Percentiles rank a stretch among this genome's conserved stretches.
phyloP scores from a whole-genome alignment of 2,329 filamentous ascomycete genomes.

The Pseudogymnoascus sp. region DNA sequence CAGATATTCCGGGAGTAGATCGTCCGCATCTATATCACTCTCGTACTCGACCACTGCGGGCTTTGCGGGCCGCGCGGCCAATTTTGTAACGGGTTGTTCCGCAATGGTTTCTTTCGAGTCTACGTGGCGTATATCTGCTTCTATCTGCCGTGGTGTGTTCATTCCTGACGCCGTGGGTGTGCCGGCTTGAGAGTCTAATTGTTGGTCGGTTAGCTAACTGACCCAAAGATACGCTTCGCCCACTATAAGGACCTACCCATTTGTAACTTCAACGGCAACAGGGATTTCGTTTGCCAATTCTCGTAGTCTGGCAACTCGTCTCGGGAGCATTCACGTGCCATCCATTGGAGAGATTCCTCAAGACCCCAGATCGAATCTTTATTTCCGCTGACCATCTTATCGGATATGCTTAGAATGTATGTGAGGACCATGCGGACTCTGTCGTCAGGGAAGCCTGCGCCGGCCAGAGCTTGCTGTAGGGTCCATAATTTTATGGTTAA shows the following conservation, averaged over 20 bases:
- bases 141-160: constrained; percentile 26
- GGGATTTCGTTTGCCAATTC: constrained; percentile 32
- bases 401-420: constrained; percentile 60
- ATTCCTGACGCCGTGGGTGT: constrained; percentile 30
- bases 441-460: constrained; percentile 60
- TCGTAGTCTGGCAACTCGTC: constrained; percentile 70
- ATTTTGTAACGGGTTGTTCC: constrained; percentile 10
- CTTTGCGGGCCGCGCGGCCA: background rate
- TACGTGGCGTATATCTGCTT: constrained; percentile 28
- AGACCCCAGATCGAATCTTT: constrained; percentile 76
- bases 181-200: constrained; percentile 27
- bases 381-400: constrained; percentile 49
- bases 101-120: constrained; percentile 12
- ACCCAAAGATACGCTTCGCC: background rate
- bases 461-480: constrained; percentile 64
- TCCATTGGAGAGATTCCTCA: constrained; percentile 83
- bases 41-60: constrained; percentile 45
- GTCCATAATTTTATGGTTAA: constrained; percentile 77
- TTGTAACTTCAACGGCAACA: constrained; percentile 24
- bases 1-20: constrained; percentile 70
- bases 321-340: constrained; percentile 67
- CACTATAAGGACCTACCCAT: constrained; percentile 23
- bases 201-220: constrained; percentile 15
- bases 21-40: constrained; percentile 68
- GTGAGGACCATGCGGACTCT: constrained; percentile 59